Evolutionary conservation across 768 basidiomycete genomes (phyloP).

Genomic region (Russula compacta): DNA sequence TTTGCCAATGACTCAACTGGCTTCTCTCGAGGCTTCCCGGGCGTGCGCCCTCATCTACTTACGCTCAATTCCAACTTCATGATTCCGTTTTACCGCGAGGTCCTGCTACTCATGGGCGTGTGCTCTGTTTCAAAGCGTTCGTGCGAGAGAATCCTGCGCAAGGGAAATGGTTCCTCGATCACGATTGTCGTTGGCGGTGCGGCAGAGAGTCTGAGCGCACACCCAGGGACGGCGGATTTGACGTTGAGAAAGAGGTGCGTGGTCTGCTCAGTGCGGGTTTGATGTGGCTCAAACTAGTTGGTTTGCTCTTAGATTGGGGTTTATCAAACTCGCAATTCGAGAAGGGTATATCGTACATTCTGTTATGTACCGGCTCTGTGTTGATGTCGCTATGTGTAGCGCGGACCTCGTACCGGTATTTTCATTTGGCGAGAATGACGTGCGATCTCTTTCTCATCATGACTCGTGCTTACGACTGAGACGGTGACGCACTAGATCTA

Average conservation of each 20-base stretch:
- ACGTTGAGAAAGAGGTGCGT: slow-evolving; percentile 64
- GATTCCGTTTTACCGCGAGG: slow-evolving; percentile 89
- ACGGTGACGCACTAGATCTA: slow-evolving; percentile 59
- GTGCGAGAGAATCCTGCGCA: slow-evolving; percentile 76
- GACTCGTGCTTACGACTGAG: background rate
- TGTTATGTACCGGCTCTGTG: background rate
- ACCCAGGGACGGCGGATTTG: slow-evolving; percentile 93
- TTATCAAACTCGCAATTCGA: slow-evolving; percentile 90
- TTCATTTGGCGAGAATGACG: slow-evolving; percentile 98
- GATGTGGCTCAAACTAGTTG: background rate
- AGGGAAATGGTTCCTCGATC: slow-evolving; percentile 48
- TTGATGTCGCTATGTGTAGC: slow-evolving; percentile 31
- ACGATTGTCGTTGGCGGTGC: slow-evolving; percentile 97
- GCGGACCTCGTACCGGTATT: slow-evolving; percentile 97
- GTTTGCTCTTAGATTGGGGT: slow-evolving; percentile 57
- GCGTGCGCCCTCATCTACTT: slow-evolving; percentile 86
- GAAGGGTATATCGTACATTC: slow-evolving; percentile 49
- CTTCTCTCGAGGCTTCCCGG: slow-evolving; percentile 84
- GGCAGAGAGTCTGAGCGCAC: slow-evolving; percentile 87
- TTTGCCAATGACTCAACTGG: slow-evolving; percentile 96
- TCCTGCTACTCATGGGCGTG: slow-evolving; percentile 78
- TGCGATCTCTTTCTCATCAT: slow-evolving; percentile 30
- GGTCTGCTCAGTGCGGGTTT: background rate
- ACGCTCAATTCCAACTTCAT: slow-evolving; percentile 86
- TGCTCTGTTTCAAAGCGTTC: slow-evolving; percentile 87